Conservation (phyloP, 73 alveolate species). For the Paramecium biaurelia region DNA sequence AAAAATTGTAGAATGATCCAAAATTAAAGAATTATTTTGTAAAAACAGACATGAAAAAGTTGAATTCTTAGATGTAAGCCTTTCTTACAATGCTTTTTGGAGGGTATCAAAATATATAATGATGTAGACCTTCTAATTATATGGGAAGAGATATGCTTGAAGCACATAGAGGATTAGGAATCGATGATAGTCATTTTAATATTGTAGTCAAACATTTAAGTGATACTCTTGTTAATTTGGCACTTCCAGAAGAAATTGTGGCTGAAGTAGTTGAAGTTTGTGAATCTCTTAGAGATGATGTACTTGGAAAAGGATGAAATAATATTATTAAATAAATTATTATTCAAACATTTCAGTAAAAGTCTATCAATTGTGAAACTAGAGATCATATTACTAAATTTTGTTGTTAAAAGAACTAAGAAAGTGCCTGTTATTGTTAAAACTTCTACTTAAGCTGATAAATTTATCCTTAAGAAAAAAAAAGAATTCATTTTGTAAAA, state of each 20-base stretch:
- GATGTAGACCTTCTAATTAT: background rate
- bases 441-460: background rate
- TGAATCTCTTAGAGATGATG: slow-evolving; percentile 61
- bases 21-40: slow-evolving; percentile 66
- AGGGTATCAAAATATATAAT: slow-evolving; percentile 45
- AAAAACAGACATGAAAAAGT: slow-evolving; percentile 65
- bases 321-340: background rate
- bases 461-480: background rate
- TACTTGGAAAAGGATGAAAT: slow-evolving; percentile 18
- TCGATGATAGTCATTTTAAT: slow-evolving; percentile 61
- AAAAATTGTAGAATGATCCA: slow-evolving; percentile 60
- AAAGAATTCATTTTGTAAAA: background rate
- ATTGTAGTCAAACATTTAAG: slow-evolving; percentile 60
- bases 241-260: slow-evolving; percentile 60
- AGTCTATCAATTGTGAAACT: background rate
- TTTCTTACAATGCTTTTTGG: slow-evolving; percentile 68
- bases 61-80: slow-evolving; percentile 14
- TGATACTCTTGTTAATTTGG: slow-evolving; percentile 63
- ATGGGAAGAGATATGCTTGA: slow-evolving; percentile 59
- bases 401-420: slow-evolving; percentile 27
- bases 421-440: background rate
- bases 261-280: slow-evolving; percentile 60
- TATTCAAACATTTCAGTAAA: background rate
- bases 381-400: slow-evolving; percentile 27
- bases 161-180: slow-evolving; percentile 70